Percentiles rank a stretch among this genome's conserved stretches.
phyloP scores from a whole-genome alignment of 2,329 filamentous ascomycete species.

The Aureobasidium sp. region DNA sequence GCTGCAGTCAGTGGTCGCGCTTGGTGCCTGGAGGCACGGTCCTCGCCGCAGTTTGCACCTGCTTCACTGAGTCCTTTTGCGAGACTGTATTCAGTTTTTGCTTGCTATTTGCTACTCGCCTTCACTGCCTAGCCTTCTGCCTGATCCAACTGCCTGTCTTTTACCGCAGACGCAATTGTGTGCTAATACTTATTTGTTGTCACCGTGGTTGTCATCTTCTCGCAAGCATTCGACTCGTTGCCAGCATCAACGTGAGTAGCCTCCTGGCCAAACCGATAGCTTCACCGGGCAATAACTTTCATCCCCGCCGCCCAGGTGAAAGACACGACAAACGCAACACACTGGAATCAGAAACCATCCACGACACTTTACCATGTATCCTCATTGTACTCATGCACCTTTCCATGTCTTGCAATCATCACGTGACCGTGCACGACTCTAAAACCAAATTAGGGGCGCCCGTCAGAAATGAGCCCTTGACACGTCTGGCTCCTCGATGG shows the following conservation, averaged over 20 bases:
- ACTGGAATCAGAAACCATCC: neutral
- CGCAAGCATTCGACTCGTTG: neutral
- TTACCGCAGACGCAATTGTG: neutral
- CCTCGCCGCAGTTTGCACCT: conserved; percentile 4
- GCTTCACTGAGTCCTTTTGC: neutral
- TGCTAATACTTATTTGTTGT: neutral
- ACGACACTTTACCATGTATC: neutral
- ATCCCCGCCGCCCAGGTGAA: neutral
- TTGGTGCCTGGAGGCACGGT: conserved; percentile 5
- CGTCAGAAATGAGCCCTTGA: conserved; percentile 2
- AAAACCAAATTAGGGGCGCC: conserved; percentile 5
- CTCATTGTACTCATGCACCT: neutral
- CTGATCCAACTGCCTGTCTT: neutral
- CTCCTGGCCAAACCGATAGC: neutral
- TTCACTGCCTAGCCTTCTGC: neutral
- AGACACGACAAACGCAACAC: neutral
- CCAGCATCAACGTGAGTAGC: neutral
- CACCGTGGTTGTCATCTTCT: neutral
- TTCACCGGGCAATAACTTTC: neutral
- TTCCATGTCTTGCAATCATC: neutral
- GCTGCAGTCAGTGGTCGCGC: neutral
- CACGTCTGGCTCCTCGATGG: neutral
- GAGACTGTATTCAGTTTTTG: neutral
- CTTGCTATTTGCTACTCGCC: neutral
- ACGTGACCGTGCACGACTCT: conserved; percentile 9